Base-by-base conservation (phyloP, 352 stramenopile genomes). In the Pythium coloratum region DNA sequence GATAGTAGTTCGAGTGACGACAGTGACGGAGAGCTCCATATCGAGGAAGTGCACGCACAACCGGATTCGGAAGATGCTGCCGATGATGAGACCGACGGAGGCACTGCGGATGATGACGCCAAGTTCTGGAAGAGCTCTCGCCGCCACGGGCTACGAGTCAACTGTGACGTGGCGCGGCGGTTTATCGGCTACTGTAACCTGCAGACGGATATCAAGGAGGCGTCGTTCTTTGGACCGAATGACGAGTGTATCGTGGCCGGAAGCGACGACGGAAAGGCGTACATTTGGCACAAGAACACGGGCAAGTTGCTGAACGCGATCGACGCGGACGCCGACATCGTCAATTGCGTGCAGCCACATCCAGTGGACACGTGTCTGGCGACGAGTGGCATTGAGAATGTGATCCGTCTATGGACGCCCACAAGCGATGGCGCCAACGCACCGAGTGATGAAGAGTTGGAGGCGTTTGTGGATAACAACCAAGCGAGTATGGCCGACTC, bases 201-300 rank as follows among this genome's bases (percentile, higher is more conserved):
- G 20, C 81, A 95, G 71, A 97, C 90, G 0, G 90, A 96, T 40
- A 97, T 97, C 68, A 97, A 97, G 67, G 89, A 97, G 67, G 89
- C 89, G 0, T 76, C 76, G 0, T 97, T 97, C 60, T 92, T 97
- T 44, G 90, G 90, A 0, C 77, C 77, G n/a, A 92, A 95, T 46
- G 90, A 94, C 57, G 80, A 77, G 36, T 94, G 90, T 51, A 86
- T 97, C 44, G 87, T 96, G 30, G 86, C 88, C 5, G 90, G 90
- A 5, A 96, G 88, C 38, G 90, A 97, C 54, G 89, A 97, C 49
- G 89, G 90, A 0, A 80, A 82, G 28, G 86, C 91, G 28, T 88
- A 92, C 57, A 82, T 97, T 57, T 97, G 90, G 90, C 71, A 96
- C 64, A 92, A 91, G 49, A 63, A 68, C 24, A 94, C 82, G 18